A percentile compares a stretch with the other conserved stretches of the same genome.
Evolutionary conservation across 2,329 filamentous ascomycete genomes (phyloP).

Genomic region (Neoarthrinium moseri): DNA sequence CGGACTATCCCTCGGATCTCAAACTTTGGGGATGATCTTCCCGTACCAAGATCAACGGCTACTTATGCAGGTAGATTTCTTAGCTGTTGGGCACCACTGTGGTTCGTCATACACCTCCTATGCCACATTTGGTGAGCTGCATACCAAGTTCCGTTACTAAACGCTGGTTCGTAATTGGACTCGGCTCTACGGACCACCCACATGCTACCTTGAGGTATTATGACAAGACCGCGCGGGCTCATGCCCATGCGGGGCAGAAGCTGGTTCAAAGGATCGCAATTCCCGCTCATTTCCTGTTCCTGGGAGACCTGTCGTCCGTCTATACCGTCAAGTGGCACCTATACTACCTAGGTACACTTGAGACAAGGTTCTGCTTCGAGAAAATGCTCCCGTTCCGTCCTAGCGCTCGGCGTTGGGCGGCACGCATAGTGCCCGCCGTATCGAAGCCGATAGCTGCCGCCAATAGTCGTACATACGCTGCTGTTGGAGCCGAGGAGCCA

Average conservation of each 20-base stretch:
- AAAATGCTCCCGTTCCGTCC: neutral
- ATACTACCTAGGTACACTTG: too few relatives aligned
- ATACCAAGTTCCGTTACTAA: neutral
- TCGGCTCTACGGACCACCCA: neutral
- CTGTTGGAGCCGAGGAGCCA: neutral
- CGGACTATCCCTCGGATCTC: too few relatives aligned
- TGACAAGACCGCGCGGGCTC: neutral
- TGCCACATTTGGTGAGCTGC: neutral
- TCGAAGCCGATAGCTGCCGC: neutral
- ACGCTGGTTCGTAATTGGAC: neutral
- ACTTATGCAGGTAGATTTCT: too few relatives aligned
- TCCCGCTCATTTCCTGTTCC: constrained; percentile 2
- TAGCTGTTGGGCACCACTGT: too few relatives aligned
- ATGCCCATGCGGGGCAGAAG: neutral
- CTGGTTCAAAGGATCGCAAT: neutral
- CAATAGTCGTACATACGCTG: constrained; percentile 3
- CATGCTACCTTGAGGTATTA: neutral
- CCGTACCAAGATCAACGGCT: too few relatives aligned
- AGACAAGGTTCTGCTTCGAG: neutral
- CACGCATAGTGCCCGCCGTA: neutral
- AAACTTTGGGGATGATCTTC: too few relatives aligned
- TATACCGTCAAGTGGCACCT: too few relatives aligned
- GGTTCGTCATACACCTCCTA: neutral
- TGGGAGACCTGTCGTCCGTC: too few relatives aligned
- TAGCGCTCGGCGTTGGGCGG: neutral